Evolutionary conservation across 2,329 filamentous ascomycete species (phyloP), one percentile per base, ranked within the genome.

Genomic region (Nothophaeocryptopus gaeumannii): DNA sequence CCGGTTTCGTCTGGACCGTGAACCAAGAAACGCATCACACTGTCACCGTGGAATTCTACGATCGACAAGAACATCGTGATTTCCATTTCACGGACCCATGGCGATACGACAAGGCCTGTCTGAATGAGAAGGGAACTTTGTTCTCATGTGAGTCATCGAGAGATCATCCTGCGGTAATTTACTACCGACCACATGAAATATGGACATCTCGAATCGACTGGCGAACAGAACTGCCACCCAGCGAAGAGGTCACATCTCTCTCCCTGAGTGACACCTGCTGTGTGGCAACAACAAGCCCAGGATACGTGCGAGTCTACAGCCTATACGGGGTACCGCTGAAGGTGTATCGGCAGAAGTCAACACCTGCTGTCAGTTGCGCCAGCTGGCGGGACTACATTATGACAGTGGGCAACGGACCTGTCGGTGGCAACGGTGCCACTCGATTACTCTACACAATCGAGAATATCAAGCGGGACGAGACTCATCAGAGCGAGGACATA

Each of bases 71-170:
- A 51, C 87, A 96, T 67, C 82, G 92, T 40, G 90, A 97, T 68
- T 96, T 96, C 63, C 93, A 97, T 73, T 97, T 99, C 68, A 97
- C 91, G 10, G 93, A 99, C 67, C 92, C 90, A 1, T 96, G 90
- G 66, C 78, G 90, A 3, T 97, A 97, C 70, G 93, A 99, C 72
- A 96, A 96, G 70, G 92, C 93, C 14, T 97, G 92, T 63, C 76
- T 99, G 5, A 78, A 88, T 60, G 87, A 95, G 50, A 84, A 88
- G 48, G 92, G 93, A 12, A 80, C 89, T 0, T 78, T 96, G 0
- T 96, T 96, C 66, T 87, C 90, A 1, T 92, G 88, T 53, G 87
- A 85, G 15, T 83, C 89, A 1, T 70, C 71, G 8, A 79, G 82
- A 30, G 76, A 74, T 7, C 81, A 84, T 50, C 84, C 88, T 2